Percentiles rank a stretch among this genome's conserved stretches.
Evolutionary conservation across 1,284 basidiomycete species (phyloP).

Genomic region (Pseudozyma tsukubaensis): DNA sequence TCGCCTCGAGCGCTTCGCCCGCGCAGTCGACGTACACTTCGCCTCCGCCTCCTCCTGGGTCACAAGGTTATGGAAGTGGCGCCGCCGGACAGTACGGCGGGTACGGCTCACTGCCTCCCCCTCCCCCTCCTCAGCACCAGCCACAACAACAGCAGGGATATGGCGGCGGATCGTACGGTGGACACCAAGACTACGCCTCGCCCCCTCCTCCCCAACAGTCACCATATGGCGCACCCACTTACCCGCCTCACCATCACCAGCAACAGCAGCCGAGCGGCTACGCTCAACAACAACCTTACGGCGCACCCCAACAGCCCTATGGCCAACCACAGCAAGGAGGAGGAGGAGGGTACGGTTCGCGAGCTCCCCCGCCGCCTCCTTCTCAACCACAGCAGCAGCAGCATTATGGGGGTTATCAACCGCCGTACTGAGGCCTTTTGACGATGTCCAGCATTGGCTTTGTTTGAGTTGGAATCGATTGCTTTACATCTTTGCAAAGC

Average conservation of each 20-base stretch:
- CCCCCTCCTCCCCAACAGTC: constrained; percentile 11
- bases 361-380: constrained; percentile 9
- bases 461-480: background rate
- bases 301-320: constrained; percentile 10
- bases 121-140: constrained; percentile 22
- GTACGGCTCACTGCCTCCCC: constrained; percentile 17
- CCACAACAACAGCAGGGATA: constrained; percentile 24
- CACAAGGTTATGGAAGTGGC: constrained; percentile 2
- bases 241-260: constrained; percentile 8
- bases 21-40: constrained; percentile 26
- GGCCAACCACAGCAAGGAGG: constrained; percentile 21
- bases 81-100: constrained; percentile 2
- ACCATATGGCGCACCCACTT: constrained; percentile 13
- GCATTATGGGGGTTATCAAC: constrained; percentile 23
- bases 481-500: too few species aligned
- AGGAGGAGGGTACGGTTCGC: background rate
- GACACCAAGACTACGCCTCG: constrained; percentile 13
- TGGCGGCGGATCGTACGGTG: constrained; percentile 7
- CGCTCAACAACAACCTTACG: background rate
- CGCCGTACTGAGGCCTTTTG: constrained; percentile 12
- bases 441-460: too few species aligned
- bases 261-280: constrained; percentile 11
- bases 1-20: constrained; percentile 16
- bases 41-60: constrained; percentile 13
- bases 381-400: constrained; percentile 17